Base-by-base conservation (phyloP, 495 filamentous ascomycete genomes). In the Cladorrhinum samala region DNA sequence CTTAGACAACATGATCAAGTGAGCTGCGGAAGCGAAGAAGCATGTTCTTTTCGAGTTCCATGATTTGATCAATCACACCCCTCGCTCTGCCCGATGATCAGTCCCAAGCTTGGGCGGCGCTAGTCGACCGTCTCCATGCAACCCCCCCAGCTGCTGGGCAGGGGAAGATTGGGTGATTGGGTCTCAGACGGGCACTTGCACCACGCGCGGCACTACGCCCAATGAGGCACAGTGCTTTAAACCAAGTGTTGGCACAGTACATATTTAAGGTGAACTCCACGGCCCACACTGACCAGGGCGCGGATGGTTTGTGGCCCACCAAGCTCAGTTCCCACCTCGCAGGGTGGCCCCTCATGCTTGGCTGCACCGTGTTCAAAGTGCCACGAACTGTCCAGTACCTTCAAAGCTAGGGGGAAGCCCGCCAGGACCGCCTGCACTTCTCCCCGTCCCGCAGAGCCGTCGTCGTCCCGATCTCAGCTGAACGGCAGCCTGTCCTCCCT, bases 401-500 rank as follows among this genome's bases (percentile, higher is more conserved):
- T n/a, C n/a, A n/a, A n/a, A n/a, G n/a, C n/a, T n/a, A n/a, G n/a
- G n/a, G n/a, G n/a, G n/a, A n/a, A n/a, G n/a, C n/a, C n/a, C n/a
- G n/a, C n/a, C n/a, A n/a, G n/a, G n/a, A n/a, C n/a, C n/a, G n/a
- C n/a, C n/a, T n/a, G n/a, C n/a, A n/a, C 20, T 37, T 19, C 46
- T 39, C 19, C 50, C 18, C 23, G 27, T 46, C 43, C 43, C 40
- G 47, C 50, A 4, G 46, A n/a, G 25, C 45, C 39, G 27, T 33
- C 24, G 16, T 47, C 52, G n/a, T n/a, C 25, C 23, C 45, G 33
- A 48, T 21, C 46, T 39, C 52, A 54, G 52, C 52, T 54, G 52
- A 54, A 54, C 33, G 30, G 51, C 51, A 53, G 51, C 30, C 41
- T 53, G 43, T 30, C 46, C 47, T 55, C 46, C 47, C 53, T 50